A percentile compares a stretch with the other conserved stretches of the same genome.
Evolutionary conservation across 257 asterid genomes (phyloP).

Genomic region (Solanum tarijense): DNA sequence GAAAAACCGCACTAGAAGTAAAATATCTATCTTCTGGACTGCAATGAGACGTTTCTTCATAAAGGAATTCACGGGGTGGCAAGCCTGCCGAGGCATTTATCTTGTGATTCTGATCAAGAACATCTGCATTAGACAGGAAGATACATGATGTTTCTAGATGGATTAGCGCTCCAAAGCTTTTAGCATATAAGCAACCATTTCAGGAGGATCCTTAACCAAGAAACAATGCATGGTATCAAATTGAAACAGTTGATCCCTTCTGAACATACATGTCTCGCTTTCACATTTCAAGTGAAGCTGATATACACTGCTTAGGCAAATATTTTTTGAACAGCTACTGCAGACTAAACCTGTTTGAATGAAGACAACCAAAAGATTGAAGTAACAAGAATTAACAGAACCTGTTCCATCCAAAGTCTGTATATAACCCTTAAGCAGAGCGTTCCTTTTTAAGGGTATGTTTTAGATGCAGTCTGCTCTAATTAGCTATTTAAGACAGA

Average conservation of each 20-base stretch:
- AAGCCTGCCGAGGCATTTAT: constrained; percentile 19
- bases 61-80: constrained; percentile 34
- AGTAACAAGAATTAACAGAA: background rate
- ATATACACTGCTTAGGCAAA: background rate
- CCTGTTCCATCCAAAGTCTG: background rate
- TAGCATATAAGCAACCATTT: background rate
- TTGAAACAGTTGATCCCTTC: background rate
- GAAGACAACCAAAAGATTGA: background rate
- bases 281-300: background rate
- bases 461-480: background rate
- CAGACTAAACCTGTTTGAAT: background rate
- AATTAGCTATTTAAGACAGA: background rate
- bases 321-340: background rate
- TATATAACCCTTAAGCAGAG: background rate
- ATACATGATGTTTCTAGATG: background rate
- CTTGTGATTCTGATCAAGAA: constrained; percentile 25
- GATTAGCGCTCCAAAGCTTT: background rate
- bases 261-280: background rate
- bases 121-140: constrained; percentile 26
- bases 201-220: background rate
- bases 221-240: background rate
- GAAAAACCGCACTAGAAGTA: constrained; percentile 63
- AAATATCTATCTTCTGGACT: constrained; percentile 33
- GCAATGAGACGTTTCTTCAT: constrained; percentile 30
- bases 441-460: background rate